Conservation (phyloP, 1,284 basidiomycete species). For the Rhodotorula sp. region DNA sequence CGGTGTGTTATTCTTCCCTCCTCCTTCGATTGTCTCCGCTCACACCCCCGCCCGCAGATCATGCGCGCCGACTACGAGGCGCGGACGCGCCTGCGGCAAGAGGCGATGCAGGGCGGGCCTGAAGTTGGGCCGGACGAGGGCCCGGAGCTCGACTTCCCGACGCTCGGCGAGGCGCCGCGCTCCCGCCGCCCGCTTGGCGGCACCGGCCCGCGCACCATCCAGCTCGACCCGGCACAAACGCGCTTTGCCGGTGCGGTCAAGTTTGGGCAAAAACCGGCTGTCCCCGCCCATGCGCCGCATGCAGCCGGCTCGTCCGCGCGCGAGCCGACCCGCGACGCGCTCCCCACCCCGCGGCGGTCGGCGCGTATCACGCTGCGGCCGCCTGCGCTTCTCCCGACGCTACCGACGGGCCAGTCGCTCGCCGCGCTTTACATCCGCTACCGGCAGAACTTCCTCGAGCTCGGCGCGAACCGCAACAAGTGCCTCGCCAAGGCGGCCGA, state of each 20-base stretch:
- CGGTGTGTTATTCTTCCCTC: conserved; percentile 8
- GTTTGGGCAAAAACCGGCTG: conserved; percentile 41
- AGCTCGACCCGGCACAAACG: conserved; percentile 72
- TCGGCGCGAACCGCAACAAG: conserved; percentile 89
- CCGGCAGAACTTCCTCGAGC: conserved; percentile 78
- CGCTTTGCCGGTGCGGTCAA: conserved; percentile 82
- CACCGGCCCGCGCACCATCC: conserved; percentile 48
- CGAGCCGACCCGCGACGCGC: conserved; percentile 51
- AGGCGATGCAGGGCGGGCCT: conserved; percentile 13
- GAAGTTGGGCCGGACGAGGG: conserved; percentile 27
- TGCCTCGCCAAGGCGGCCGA: conserved; percentile 94
- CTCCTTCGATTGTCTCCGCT: neutral
- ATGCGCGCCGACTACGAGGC: conserved; percentile 44
- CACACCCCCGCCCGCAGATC: conserved; percentile 13
- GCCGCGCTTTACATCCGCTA: conserved; percentile 84
- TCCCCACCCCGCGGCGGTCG: conserved; percentile 71
- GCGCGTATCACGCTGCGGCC: conserved; percentile 78
- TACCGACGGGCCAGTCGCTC: conserved; percentile 76
- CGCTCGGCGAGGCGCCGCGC: conserved; percentile 58
- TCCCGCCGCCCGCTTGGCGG: conserved; percentile 55
- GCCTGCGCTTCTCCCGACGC: conserved; percentile 80
- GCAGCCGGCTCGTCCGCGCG: conserved; percentile 6
- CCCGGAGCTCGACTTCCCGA: conserved; percentile 72
- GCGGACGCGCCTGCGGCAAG: conserved; percentile 16
- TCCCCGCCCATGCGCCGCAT: conserved; percentile 11